Percentiles rank a stretch among this genome's conserved stretches.
Evolutionary conservation across 768 basidiomycete species (phyloP).

Genomic region (Tricholoma sp.): DNA sequence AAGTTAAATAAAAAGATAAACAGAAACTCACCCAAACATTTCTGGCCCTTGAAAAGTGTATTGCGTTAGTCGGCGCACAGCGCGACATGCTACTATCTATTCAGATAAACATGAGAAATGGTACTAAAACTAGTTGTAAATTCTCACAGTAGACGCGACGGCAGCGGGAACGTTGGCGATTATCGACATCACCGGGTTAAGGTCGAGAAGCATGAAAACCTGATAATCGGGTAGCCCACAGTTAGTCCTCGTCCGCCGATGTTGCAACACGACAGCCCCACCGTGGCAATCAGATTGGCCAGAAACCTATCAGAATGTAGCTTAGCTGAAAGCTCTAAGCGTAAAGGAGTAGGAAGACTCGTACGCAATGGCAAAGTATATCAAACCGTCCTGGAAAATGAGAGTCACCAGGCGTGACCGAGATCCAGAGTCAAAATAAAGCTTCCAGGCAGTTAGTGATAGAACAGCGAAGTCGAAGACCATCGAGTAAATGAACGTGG

Average conservation of each 20-base stretch:
- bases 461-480: constrained; percentile 62
- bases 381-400: constrained; percentile 68
- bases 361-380: constrained; percentile 69
- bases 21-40: constrained; percentile 48
- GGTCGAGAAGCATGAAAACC: constrained; percentile 61
- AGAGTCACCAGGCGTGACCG: constrained; percentile 57
- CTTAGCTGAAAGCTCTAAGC: constrained; percentile 1
- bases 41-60: constrained; percentile 47
- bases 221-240: constrained; percentile 6
- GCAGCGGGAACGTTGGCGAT: constrained; percentile 72
- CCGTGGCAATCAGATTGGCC: constrained; percentile 63
- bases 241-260: constrained; percentile 1
- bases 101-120: neutral
- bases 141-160: constrained; percentile 50
- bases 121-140: neutral
- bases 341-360: constrained; percentile 18
- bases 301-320: constrained; percentile 44
- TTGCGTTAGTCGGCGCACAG: constrained; percentile 60
- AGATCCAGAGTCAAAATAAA: constrained; percentile 37
- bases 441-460: constrained; percentile 55
- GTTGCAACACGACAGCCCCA: constrained; percentile 22
- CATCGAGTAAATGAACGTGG: constrained; percentile 73
- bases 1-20: constrained; percentile 2
- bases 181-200: constrained; percentile 70
- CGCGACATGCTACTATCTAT: constrained; percentile 59